These are phyloP conservation scores for Colletotrichum sp. DNA, from an alignment of 2,329 filamentous ascomycete species.

Conservation along the genomic window DNA sequence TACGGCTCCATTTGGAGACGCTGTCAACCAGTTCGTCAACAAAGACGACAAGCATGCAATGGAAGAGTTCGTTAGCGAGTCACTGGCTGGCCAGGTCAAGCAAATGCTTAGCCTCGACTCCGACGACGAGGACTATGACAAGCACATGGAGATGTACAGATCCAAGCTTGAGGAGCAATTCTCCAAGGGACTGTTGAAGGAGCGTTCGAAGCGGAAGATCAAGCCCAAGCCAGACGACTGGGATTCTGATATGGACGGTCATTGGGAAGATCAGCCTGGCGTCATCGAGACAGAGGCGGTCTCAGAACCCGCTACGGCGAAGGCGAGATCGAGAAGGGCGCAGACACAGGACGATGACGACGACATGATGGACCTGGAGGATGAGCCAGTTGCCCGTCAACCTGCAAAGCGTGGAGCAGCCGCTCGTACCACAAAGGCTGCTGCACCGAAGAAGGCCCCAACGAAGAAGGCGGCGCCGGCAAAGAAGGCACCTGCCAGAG, in stretches of 20 bases:
- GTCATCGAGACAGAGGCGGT: slow-evolving; percentile 59
- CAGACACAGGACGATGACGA: slow-evolving; percentile 49
- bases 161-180: slow-evolving; percentile 75
- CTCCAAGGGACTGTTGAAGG: slow-evolving; percentile 65
- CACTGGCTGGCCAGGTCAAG: slow-evolving; percentile 72
- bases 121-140: slow-evolving; percentile 73
- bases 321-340: slow-evolving; percentile 23
- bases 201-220: slow-evolving; percentile 53
- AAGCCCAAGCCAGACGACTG: slow-evolving; percentile 81
- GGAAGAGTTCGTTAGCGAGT: slow-evolving; percentile 78
- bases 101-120: slow-evolving; percentile 71
- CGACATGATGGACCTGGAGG: slow-evolving; percentile 48
- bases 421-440: slow-evolving; percentile 32
- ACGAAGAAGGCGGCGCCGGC: slow-evolving; percentile 48
- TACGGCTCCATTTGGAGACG: slow-evolving; percentile 90
- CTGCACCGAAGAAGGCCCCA: slow-evolving; percentile 40
- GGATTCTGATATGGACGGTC: slow-evolving; percentile 89
- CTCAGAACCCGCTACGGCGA: slow-evolving; percentile 29
- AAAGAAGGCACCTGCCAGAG: slow-evolving; percentile 31
- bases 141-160: slow-evolving; percentile 76
- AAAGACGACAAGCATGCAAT: slow-evolving; percentile 96
- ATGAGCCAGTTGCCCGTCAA: slow-evolving; percentile 38
- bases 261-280: slow-evolving; percentile 81
- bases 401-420: slow-evolving; percentile 32
- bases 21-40: slow-evolving; percentile 89